These are phyloP conservation scores for Penicillium parvum DNA, from an alignment of 495 filamentous ascomycete genomes.

Conservation along the genomic window DNA sequence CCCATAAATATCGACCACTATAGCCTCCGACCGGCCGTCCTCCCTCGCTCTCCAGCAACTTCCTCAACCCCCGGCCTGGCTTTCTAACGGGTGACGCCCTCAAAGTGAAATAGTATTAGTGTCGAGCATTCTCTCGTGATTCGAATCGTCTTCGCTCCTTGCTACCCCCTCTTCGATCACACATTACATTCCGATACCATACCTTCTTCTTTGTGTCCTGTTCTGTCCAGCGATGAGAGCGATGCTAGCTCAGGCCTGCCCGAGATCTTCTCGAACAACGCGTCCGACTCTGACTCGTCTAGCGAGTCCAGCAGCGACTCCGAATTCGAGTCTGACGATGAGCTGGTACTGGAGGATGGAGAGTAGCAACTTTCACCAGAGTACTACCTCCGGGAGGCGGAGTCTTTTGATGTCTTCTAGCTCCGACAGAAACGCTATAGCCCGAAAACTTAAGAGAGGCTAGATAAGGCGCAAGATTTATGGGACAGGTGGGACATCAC, in stretches of 20 bases:
- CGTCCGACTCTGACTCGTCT: conserved; percentile 11
- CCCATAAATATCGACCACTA: conserved; percentile 10
- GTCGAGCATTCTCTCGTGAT: conserved; percentile 6
- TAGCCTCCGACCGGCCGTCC: conserved; percentile 4
- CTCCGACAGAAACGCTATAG: conserved; percentile 33
- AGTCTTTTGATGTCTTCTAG: conserved; percentile 28
- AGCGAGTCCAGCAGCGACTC: conserved; percentile 6
- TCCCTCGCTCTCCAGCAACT: conserved; percentile 9
- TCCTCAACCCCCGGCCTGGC: conserved; percentile 3
- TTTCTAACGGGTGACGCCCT: conserved; percentile 7
- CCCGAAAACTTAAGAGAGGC: conserved; percentile 17
- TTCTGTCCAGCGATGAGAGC: conserved; percentile 9
- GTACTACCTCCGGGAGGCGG: conserved; percentile 25
- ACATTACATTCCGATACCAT: conserved; percentile 1
- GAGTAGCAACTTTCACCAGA: conserved; percentile 23
- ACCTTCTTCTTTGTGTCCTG: conserved; percentile 1
- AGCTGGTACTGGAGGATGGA: conserved; percentile 22
- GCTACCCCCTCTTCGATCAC: conserved; percentile 3
- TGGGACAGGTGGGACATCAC: conserved; percentile 22
- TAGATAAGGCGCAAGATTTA: conserved; percentile 23
- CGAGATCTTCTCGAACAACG: conserved; percentile 10
- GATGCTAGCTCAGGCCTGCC: conserved; percentile 8
- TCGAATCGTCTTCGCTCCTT: conserved; percentile 5
- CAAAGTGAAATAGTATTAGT: conserved; percentile 7
- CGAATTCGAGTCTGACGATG: conserved; percentile 19